Base-by-base conservation (phyloP, 495 filamentous ascomycete species). In the Pseudotulostoma volvatum region DNA sequence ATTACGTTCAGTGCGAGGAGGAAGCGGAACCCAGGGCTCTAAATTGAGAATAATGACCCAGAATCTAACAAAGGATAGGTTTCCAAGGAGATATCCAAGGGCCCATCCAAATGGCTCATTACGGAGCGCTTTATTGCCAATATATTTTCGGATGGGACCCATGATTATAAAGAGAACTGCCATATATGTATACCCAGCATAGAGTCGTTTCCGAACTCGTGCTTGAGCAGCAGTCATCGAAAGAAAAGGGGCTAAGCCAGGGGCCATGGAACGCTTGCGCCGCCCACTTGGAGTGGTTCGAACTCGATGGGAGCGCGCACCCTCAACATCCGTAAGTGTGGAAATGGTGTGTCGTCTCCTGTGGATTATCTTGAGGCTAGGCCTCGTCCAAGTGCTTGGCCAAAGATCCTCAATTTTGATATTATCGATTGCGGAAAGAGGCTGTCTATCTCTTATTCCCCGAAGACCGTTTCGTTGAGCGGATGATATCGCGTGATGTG, bases 51-150 rank as follows among this genome's bases (percentile, higher is more conserved):
- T 68, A 19, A 80, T 59, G 7, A 82, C 67, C 54, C 72, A 66
- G 56, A 79, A 73, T 34, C 78, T 61, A 42, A 86, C 81, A 46
- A 55, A 58, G 0, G 67, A 66, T 5, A 88, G 50, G 47, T 93
- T 83, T 9, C 92, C 87, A 43, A 96, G 72, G 15, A 95, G 57
- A 54, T 97, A 97, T 1, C 80, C 78, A 3, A 93, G 55, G 0
- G 85, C 87, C 90, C 90, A 97, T 0, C 87, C 82, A 21, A 97
- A 70, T 0, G 90, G 87, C 45, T 97, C 90, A 31, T 72, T 50
- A 17, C 71, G 51, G 2, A 97, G 63, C 14, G 84, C 86, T 19
- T 65, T 60, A 34, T 60, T 56, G 30, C 64, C 54, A 34, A 96
- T 69, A 42, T 84, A 81, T 7, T 57, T 61, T 16, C 84, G 73